Evolutionary conservation across 2,329 filamentous ascomycete genomes (phyloP).

Genomic region (Fusarium scirpi): DNA sequence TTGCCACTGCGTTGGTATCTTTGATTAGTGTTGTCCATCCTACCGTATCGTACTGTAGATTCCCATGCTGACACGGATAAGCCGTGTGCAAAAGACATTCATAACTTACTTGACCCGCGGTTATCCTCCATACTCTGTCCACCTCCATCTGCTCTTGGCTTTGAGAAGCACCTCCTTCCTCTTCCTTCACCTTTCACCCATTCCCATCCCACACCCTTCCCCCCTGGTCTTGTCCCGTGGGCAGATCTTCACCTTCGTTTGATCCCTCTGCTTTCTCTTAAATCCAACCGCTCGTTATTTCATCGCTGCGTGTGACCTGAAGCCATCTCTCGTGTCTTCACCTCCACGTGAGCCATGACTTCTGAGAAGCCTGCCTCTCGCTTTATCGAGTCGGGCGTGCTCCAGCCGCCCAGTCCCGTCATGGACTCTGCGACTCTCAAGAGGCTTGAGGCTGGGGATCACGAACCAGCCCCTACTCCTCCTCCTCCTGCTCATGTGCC

Average conservation of each 20-base stretch:
- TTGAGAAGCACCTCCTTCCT: conserved; percentile 7
- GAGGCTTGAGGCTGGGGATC: conserved; percentile 35
- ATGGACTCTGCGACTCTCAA: conserved; percentile 33
- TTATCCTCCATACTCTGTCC: conserved; percentile 4
- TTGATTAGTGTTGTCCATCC: not conserved
- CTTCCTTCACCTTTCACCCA: conserved; percentile 7
- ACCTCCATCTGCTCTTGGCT: conserved; percentile 8
- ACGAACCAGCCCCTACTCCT: not conserved
- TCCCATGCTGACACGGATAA: conserved; percentile 14
- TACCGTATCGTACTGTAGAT: not conserved
- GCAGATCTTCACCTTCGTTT: conserved; percentile 22
- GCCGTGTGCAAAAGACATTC: conserved; percentile 22
- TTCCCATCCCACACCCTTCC: conserved; percentile 14
- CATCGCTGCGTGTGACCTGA: not conserved
- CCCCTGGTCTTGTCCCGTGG: not conserved
- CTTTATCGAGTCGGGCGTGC: conserved; percentile 38
- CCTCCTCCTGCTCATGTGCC: not conserved
- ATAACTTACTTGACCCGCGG: conserved; percentile 33
- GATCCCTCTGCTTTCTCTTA: not conserved
- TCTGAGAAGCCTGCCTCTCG: conserved; percentile 41
- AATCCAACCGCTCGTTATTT: not conserved
- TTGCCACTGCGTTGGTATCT: conserved; percentile 4
- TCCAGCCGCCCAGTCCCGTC: conserved; percentile 35
- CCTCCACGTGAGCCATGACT: conserved; percentile 11
- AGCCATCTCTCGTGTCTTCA: conserved; percentile 1